Percentiles rank a stretch among this genome's conserved stretches.
These are phyloP conservation scores for Oryza longistaminata DNA, from an alignment of 176 grass and related monocot genomes.

Conservation along the genomic window DNA sequence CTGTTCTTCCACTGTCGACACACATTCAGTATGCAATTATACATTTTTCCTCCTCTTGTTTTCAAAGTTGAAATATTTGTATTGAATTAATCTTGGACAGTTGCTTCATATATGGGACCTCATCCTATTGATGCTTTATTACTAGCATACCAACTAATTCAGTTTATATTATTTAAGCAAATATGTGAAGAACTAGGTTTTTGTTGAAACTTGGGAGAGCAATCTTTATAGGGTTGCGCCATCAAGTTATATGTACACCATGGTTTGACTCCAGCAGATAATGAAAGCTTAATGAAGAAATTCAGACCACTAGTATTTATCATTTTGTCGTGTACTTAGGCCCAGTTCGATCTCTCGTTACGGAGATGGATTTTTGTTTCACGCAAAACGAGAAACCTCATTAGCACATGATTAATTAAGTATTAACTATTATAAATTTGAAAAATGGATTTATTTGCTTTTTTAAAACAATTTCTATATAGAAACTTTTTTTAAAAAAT, in stretches of 20 bases:
- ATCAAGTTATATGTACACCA: constrained; percentile 3
- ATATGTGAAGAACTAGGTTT: constrained; percentile 1
- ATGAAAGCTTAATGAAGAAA: constrained; percentile 9
- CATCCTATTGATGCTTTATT: constrained; percentile 16
- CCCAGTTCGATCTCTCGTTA: too few relatives aligned
- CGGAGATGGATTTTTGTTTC: too few relatives aligned
- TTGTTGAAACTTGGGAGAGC: constrained; percentile 4
- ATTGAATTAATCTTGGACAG: neutral
- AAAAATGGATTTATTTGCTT: too few relatives aligned
- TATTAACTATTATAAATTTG: too few relatives aligned
- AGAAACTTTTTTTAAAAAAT: too few relatives aligned
- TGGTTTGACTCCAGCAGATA: constrained; percentile 6
- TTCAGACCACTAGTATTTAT: neutral
- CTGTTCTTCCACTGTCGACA: constrained; percentile 82
- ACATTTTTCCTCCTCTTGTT: constrained; percentile 26
- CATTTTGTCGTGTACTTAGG: constrained; percentile 18
- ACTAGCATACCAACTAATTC: neutral
- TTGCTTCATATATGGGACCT: constrained; percentile 14
- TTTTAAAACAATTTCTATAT: too few relatives aligned
- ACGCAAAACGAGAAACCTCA: too few relatives aligned
- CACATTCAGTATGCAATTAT: constrained; percentile 91
- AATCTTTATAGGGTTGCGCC: neutral
- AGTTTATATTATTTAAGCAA: constrained; percentile 26
- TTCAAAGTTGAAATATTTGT: constrained; percentile 5
- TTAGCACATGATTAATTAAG: too few relatives aligned